A percentile compares a stretch with the other conserved stretches of the same genome.
Conservation (phyloP, 2,329 filamentous ascomycete species). For the Atkinsonella texensis region DNA sequence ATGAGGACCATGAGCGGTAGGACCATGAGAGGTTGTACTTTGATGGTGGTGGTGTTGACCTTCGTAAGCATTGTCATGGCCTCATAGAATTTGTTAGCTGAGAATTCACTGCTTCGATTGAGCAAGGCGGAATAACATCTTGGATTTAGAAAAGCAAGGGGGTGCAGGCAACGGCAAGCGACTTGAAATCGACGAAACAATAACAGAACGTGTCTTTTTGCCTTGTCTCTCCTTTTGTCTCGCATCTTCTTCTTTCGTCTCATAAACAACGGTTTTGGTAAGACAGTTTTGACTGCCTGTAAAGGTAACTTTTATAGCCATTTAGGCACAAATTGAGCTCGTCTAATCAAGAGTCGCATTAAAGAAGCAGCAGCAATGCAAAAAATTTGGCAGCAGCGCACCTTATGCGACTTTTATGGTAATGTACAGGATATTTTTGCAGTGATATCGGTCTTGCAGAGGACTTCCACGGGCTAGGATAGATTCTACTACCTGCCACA, state of each 20-base stretch:
- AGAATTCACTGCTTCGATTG: conserved; percentile 2
- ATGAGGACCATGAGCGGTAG: conserved; percentile 35
- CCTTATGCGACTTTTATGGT: conserved; percentile 34
- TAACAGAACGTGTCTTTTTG: background rate
- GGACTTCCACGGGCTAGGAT: background rate
- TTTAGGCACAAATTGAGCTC: conserved; percentile 22
- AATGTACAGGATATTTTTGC: conserved; percentile 39
- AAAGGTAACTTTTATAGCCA: conserved; percentile 20
- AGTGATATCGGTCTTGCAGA: conserved; percentile 4
- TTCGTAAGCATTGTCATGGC: conserved; percentile 49
- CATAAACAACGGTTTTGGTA: conserved; percentile 1
- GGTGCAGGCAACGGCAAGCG: background rate
- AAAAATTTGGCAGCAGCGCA: conserved; percentile 26
- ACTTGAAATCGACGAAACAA: conserved; percentile 2
- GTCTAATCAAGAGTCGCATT: conserved; percentile 21
- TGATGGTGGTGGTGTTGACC: conserved; percentile 57
- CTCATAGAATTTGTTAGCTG: conserved; percentile 23
- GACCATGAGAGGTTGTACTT: conserved; percentile 40
- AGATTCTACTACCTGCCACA: conserved; percentile 1
- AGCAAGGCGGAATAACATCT: conserved; percentile 1
- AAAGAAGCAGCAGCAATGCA: conserved; percentile 20
- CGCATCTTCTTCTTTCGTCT: background rate
- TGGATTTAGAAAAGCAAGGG: background rate
- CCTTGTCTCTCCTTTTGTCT: background rate
- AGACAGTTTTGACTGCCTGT: conserved; percentile 14